Evolutionary conservation across 768 basidiomycete species (phyloP).

Genomic region (Amylocystis lapponica): DNA sequence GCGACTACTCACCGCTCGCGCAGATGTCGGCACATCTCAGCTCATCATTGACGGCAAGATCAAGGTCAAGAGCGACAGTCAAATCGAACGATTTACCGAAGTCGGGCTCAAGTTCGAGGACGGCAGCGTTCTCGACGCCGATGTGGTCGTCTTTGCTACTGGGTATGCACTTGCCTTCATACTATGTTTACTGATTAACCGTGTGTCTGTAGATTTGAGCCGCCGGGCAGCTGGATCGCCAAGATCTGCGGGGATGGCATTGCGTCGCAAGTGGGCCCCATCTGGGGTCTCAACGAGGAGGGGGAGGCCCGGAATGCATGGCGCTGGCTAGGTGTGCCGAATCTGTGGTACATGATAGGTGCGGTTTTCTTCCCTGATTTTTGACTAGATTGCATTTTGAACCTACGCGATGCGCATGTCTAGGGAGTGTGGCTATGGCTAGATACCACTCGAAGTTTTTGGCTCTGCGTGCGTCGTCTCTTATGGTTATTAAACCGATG

Average conservation of each 20-base stretch:
- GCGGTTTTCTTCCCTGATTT: slow-evolving; percentile 5
- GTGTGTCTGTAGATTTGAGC: slow-evolving; percentile 35
- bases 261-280: slow-evolving; percentile 38
- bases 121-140: slow-evolving; percentile 38
- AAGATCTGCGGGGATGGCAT: slow-evolving; percentile 43
- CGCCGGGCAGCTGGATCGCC: slow-evolving; percentile 33
- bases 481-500: not conserved
- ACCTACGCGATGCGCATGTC: too few species aligned
- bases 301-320: slow-evolving; percentile 46
- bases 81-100: slow-evolving; percentile 29
- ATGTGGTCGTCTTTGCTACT: slow-evolving; percentile 45
- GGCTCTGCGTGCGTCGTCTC: slow-evolving; percentile 50
- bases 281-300: slow-evolving; percentile 64
- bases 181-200: not conserved
- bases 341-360: slow-evolving; percentile 60
- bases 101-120: slow-evolving; percentile 36
- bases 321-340: slow-evolving; percentile 45
- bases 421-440: slow-evolving; percentile 54
- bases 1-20: slow-evolving; percentile 6
- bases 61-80: slow-evolving; percentile 56
- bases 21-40: slow-evolving; percentile 55
- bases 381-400: not conserved
- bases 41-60: slow-evolving; percentile 63
- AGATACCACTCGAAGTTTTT: slow-evolving; percentile 65
- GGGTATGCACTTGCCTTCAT: slow-evolving; percentile 25